phyloP scores from a whole-genome alignment of 306 rosid genomes.

The Hylodesmum podocarpum region DNA sequence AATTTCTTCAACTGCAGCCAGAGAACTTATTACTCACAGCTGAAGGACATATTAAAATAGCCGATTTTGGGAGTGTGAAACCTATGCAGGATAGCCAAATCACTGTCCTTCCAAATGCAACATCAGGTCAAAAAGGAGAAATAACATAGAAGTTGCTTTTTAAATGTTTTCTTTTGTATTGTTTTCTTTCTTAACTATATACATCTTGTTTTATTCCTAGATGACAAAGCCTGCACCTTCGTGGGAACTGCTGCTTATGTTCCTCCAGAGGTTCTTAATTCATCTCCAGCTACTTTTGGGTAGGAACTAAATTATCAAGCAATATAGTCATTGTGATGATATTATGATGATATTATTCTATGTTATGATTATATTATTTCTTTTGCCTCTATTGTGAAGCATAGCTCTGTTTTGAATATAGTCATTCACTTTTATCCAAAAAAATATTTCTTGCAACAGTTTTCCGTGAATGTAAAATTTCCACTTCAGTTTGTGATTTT shows the following conservation, averaged over 20 bases:
- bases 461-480: neutral
- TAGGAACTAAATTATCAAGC: slow-evolving; percentile 28
- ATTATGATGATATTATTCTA: no score
- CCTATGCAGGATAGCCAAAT: slow-evolving; percentile 94
- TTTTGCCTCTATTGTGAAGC: neutral
- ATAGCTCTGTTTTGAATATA: neutral
- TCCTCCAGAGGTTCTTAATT: slow-evolving; percentile 99
- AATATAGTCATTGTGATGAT: no score
- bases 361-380: slow-evolving; percentile 24
- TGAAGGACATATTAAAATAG: slow-evolving; percentile 94
- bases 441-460: neutral
- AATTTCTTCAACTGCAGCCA: slow-evolving; percentile 66
- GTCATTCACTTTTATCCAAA: neutral
- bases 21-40: slow-evolving; percentile 90
- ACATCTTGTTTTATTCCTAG: slow-evolving; percentile 37
- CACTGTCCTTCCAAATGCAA: slow-evolving; percentile 98
- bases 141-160: slow-evolving; percentile 14
- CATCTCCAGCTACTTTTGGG: slow-evolving; percentile 99
- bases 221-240: slow-evolving; percentile 98
- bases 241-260: slow-evolving; percentile 99
- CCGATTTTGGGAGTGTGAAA: slow-evolving; percentile 99
- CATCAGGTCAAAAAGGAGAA: slow-evolving; percentile 67
- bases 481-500: neutral
- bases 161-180: neutral
- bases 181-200: no score